Evolutionary conservation across 164 flowering plant species (phyloP).

Genomic region (Aristolochia californica): DNA sequence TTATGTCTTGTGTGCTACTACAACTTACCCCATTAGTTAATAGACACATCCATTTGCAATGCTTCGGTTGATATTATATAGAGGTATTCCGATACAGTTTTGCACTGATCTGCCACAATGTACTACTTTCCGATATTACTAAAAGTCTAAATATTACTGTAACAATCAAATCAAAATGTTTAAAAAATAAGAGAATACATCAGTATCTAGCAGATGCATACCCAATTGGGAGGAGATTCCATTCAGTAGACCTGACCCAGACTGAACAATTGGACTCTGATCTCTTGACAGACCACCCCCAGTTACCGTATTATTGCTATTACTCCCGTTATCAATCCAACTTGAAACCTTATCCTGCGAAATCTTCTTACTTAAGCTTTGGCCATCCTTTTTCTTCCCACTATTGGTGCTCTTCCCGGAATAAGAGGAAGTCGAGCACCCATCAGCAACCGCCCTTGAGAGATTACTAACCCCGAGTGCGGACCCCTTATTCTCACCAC

Average conservation of each 20-base stretch:
- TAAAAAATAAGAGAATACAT: too few relatives aligned
- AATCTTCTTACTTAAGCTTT: background rate
- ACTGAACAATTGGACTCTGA: slow-evolving; percentile 41
- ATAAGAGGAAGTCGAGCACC: slow-evolving; percentile 4
- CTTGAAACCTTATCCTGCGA: slow-evolving; percentile 18
- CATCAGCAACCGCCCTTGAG: slow-evolving; percentile 3
- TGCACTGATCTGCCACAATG: too few relatives aligned
- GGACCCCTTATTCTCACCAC: slow-evolving; percentile 7
- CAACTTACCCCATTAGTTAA: too few relatives aligned
- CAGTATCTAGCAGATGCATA: slow-evolving; percentile 2
- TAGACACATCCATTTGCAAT: too few relatives aligned
- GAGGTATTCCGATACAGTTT: too few relatives aligned
- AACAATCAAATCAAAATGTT: too few relatives aligned
- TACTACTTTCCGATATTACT: too few relatives aligned
- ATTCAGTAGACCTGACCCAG: slow-evolving; percentile 32
- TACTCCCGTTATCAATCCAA: slow-evolving; percentile 30
- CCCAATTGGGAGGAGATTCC: slow-evolving; percentile 29
- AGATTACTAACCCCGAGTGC: slow-evolving; percentile 6
- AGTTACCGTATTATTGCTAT: slow-evolving; percentile 38
- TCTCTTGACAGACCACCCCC: slow-evolving; percentile 43
- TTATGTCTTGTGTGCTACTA: too few relatives aligned
- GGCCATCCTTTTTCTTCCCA: slow-evolving; percentile 1
- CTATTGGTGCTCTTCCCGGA: background rate
- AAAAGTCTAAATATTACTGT: too few relatives aligned
- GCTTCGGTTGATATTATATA: too few relatives aligned